Evolutionary conservation across 2,329 filamentous ascomycete species (phyloP).

Genomic region (Ceratocystis cubensis): DNA sequence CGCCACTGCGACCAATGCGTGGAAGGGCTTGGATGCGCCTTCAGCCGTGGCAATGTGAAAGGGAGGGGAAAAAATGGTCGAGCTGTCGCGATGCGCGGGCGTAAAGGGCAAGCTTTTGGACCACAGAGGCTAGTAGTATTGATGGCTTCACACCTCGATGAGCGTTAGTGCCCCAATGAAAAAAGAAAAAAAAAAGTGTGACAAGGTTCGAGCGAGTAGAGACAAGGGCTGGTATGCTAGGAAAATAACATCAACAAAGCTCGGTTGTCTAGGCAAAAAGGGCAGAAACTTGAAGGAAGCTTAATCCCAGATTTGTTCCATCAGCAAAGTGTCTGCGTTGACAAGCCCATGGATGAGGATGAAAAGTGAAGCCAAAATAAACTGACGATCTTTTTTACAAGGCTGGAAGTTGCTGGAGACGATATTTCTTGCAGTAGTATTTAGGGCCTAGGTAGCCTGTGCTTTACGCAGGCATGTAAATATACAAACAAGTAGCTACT

Average conservation of each 20-base stretch:
- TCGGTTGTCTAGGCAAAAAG: conserved; percentile 5
- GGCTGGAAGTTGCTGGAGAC: too few relatives aligned
- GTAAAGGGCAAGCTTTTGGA: neutral
- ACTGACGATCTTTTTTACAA: too few relatives aligned
- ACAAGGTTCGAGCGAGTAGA: neutral
- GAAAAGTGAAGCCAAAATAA: too few relatives aligned
- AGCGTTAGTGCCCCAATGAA: neutral
- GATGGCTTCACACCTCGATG: neutral
- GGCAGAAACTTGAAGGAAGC: conserved; percentile 14
- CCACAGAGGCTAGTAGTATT: neutral
- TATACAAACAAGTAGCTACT: neutral
- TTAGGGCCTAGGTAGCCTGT: neutral
- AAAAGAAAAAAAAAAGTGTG: neutral
- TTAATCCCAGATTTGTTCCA: neutral
- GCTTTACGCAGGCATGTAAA: neutral
- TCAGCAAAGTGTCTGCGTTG: too few relatives aligned
- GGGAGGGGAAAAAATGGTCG: neutral
- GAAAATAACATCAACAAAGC: conserved; percentile 9
- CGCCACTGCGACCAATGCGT: neutral
- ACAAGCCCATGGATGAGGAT: too few relatives aligned
- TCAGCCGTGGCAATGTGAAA: neutral
- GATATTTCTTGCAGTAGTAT: neutral
- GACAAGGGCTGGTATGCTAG: neutral
- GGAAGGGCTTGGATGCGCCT: neutral
- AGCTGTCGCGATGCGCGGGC: too few relatives aligned